Evolutionary conservation across 2,329 filamentous ascomycete species (phyloP).

Genomic region (Colletotrichum tamarilloi): DNA sequence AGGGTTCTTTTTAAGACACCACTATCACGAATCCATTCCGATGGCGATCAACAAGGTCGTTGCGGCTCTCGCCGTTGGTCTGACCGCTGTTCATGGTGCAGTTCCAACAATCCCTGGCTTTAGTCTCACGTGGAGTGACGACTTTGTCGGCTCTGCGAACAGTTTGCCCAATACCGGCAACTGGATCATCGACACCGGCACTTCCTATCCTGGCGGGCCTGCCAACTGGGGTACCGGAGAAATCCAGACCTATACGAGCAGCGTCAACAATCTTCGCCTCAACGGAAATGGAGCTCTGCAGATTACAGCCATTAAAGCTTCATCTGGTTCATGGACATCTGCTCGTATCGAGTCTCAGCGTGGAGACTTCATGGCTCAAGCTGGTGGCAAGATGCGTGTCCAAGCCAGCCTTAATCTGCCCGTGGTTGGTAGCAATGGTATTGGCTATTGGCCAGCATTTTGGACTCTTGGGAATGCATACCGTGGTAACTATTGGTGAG

Average conservation of each 20-base stretch:
- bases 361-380: constrained; percentile 47
- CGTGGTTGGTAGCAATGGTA: constrained; percentile 52
- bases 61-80: constrained; percentile 5
- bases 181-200: constrained; percentile 58
- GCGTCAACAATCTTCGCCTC: constrained; percentile 55
- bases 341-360: constrained; percentile 53
- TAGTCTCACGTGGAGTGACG: constrained; percentile 43
- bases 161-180: constrained; percentile 50
- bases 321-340: constrained; percentile 54
- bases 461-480: constrained; percentile 55
- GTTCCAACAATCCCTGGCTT: constrained; percentile 38
- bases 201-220: constrained; percentile 57
- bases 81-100: constrained; percentile 23
- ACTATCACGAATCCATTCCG: not conserved
- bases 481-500: constrained; percentile 47
- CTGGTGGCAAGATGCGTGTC: constrained; percentile 50
- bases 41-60: constrained; percentile 19
- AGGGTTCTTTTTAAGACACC: not conserved
- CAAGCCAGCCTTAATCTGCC: constrained; percentile 51
- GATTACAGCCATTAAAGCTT: constrained; percentile 55
- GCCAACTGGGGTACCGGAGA: constrained; percentile 62
- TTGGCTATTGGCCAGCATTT: constrained; percentile 56
- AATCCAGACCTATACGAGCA: constrained; percentile 57
- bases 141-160: constrained; percentile 46
- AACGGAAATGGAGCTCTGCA: constrained; percentile 59